These are phyloP conservation scores for Aplosporella prunicola DNA, from an alignment of 2,329 filamentous ascomycete species.

Conservation along the genomic window DNA sequence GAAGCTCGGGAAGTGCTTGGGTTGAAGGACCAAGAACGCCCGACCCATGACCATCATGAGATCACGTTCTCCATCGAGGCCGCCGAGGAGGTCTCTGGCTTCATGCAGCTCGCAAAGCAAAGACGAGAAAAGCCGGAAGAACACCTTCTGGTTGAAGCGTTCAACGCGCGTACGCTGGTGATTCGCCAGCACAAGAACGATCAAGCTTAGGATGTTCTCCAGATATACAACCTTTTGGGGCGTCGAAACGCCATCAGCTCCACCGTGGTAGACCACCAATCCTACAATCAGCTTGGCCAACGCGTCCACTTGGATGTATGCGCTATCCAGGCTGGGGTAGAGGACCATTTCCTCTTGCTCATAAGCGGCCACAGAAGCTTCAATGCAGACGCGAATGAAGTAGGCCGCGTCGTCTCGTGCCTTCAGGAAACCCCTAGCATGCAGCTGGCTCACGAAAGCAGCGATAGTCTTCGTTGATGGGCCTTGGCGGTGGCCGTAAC, in stretches of 20 bases:
- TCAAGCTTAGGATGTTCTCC: constrained; percentile 66
- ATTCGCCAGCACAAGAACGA: constrained; percentile 72
- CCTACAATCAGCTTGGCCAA: constrained; percentile 70
- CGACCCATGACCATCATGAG: constrained; percentile 64
- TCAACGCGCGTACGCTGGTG: constrained; percentile 76
- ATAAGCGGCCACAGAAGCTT: constrained; percentile 67
- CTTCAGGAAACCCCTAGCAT: constrained; percentile 61
- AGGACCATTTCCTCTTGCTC: constrained; percentile 58
- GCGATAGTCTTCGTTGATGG: constrained; percentile 57
- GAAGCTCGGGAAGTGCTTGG: constrained; percentile 70
- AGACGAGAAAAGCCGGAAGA: constrained; percentile 80
- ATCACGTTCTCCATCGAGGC: constrained; percentile 49
- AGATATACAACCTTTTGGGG: constrained; percentile 61
- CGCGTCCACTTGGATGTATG: constrained; percentile 63
- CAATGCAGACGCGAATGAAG: constrained; percentile 74
- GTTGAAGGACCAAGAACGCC: constrained; percentile 64
- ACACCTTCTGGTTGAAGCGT: constrained; percentile 76
- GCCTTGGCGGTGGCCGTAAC: constrained; percentile 51
- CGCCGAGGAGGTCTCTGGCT: constrained; percentile 33
- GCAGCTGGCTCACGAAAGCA: constrained; percentile 77
- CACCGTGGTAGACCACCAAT: constrained; percentile 63
- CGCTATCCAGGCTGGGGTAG: constrained; percentile 49
- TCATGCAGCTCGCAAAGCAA: constrained; percentile 68
- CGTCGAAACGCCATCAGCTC: constrained; percentile 46
- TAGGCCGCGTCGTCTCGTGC: constrained; percentile 65